These are phyloP conservation scores for Purshia tridentata DNA, from an alignment of 306 rosid genomes.

Conservation along the genomic window DNA sequence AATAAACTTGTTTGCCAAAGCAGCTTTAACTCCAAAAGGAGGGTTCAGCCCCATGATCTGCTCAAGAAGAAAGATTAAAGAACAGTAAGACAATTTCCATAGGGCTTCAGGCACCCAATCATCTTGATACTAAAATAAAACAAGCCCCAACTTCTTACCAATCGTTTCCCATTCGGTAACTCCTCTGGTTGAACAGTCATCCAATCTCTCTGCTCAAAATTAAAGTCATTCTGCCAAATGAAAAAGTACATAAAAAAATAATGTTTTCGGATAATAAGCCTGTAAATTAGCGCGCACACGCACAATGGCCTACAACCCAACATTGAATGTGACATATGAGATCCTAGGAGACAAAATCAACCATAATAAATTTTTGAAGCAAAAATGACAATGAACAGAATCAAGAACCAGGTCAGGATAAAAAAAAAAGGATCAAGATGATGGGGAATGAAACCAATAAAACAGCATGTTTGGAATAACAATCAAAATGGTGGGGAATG, in stretches of 20 bases:
- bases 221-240: constrained; percentile 72
- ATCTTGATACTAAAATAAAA: constrained; percentile 12
- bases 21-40: constrained; percentile 79
- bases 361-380: not conserved
- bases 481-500: no score
- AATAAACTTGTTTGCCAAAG: constrained; percentile 72
- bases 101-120: constrained; percentile 11
- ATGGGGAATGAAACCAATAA: no score
- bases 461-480: no score
- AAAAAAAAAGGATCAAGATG: no score
- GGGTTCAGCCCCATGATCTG: constrained; percentile 97
- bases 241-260: not conserved
- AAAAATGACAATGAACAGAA: not conserved
- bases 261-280: not conserved
- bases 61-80: constrained; percentile 24
- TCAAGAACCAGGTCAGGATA: not conserved
- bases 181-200: constrained; percentile 61
- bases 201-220: constrained; percentile 94
- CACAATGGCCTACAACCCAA: not conserved
- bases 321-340: not conserved
- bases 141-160: constrained; percentile 52
- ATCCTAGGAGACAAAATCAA: not conserved
- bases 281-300: not conserved
- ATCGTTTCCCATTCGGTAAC: constrained; percentile 61
- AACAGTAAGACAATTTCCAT: constrained; percentile 1